phyloP scores from a whole-genome alignment of 2,329 filamentous ascomycete genomes.

The Fusarium duplospermum region DNA sequence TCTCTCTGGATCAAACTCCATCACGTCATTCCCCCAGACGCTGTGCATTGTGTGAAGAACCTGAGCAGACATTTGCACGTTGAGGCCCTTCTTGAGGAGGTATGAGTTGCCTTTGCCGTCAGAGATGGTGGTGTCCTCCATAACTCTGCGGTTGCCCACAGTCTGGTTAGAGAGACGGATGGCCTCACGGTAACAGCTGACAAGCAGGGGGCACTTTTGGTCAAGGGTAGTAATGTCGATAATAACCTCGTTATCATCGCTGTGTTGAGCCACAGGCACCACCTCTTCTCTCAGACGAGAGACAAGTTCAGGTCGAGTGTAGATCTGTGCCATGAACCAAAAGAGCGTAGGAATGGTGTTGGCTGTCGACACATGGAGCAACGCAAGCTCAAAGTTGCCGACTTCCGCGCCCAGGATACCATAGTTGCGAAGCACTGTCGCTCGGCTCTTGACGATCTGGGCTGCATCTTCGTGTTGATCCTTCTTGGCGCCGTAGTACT shows the following conservation, averaged over 20 bases:
- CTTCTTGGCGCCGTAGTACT: conserved; percentile 18
- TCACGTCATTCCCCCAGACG: conserved; percentile 22
- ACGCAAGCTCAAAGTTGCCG: conserved; percentile 41
- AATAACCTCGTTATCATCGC: conserved; percentile 21
- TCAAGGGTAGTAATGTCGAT: conserved; percentile 52
- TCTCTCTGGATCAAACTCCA: conserved; percentile 18
- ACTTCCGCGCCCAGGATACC: conserved; percentile 7
- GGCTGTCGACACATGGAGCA: conserved; percentile 47
- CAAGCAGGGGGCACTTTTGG: conserved; percentile 51
- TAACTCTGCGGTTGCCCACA: conserved; percentile 19
- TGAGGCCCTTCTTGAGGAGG: conserved; percentile 28
- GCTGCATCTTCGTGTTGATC: conserved; percentile 17
- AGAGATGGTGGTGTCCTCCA: conserved; percentile 24
- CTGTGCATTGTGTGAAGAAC: conserved; percentile 10
- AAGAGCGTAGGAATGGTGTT: conserved; percentile 55
- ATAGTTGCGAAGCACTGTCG: not conserved
- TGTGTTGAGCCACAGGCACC: conserved; percentile 2
- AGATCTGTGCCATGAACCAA: conserved; percentile 51
- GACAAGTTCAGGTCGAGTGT: conserved; percentile 44
- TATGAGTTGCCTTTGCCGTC: conserved; percentile 26
- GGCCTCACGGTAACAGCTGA: conserved; percentile 22
- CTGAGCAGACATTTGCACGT: conserved; percentile 17
- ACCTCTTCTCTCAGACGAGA: conserved; percentile 48
- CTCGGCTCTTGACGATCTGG: conserved; percentile 46
- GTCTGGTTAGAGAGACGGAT: conserved; percentile 20